A percentile compares a stretch with the other conserved stretches of the same genome.
Evolutionary conservation across 106 monocot genomes (phyloP).

Genomic region (Vanilla planifolia): DNA sequence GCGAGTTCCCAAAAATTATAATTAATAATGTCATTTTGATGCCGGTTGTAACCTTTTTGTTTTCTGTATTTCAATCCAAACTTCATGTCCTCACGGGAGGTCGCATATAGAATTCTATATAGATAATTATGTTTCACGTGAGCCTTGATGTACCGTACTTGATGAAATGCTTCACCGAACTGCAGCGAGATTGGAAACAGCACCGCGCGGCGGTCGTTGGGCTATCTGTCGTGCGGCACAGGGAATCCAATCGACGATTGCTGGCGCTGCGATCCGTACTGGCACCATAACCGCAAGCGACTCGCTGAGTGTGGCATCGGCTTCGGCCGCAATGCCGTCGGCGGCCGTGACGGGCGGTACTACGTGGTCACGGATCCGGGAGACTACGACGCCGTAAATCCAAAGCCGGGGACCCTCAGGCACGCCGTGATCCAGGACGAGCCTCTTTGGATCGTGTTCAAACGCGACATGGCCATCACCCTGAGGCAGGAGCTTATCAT

Average conservation of each 20-base stretch:
- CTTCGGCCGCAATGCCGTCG: conserved; percentile 51
- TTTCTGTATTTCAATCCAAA: no score
- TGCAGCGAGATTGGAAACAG: not conserved
- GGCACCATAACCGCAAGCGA: conserved; percentile 45
- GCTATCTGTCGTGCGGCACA: conserved; percentile 20
- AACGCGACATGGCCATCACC: conserved; percentile 42
- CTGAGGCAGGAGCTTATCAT: conserved; percentile 45
- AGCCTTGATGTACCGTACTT: no score
- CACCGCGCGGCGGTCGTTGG: not conserved
- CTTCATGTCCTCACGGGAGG: no score
- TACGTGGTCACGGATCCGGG: conserved; percentile 49
- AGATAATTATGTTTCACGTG: no score
- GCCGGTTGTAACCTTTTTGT: no score
- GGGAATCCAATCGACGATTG: conserved; percentile 64
- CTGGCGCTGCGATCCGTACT: conserved; percentile 53
- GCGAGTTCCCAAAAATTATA: not conserved
- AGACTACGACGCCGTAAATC: conserved; percentile 45
- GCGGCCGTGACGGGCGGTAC: conserved; percentile 41
- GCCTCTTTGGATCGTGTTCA: conserved; percentile 49
- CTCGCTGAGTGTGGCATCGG: conserved; percentile 51
- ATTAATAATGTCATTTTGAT: no score
- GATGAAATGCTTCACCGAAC: not conserved
- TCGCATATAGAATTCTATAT: no score
- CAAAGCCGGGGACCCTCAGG: conserved; percentile 43
- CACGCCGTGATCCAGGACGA: conserved; percentile 44